A percentile compares a stretch with the other conserved stretches of the same genome.
Evolutionary conservation across 495 filamentous ascomycete genomes (phyloP).

Genomic region (Podospora conica): DNA sequence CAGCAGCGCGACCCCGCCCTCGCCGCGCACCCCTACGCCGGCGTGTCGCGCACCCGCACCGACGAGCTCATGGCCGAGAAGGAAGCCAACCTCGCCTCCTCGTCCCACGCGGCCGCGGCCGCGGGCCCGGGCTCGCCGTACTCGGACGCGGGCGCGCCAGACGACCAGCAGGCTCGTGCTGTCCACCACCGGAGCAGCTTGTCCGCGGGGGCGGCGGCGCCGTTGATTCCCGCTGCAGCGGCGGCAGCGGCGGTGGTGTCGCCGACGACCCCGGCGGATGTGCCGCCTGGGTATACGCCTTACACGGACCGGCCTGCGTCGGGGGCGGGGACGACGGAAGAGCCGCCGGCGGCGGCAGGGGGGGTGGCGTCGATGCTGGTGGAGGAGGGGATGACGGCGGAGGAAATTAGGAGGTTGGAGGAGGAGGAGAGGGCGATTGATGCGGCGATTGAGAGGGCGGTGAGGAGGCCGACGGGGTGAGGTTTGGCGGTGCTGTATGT

Average conservation of each 20-base stretch:
- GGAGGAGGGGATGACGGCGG: constrained; percentile 47
- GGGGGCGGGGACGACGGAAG: constrained; percentile 7
- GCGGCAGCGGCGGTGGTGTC: too few relatives aligned
- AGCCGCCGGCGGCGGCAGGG: constrained; percentile 7
- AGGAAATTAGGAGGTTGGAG: constrained; percentile 41
- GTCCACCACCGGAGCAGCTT: constrained; percentile 1
- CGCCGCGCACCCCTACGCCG: constrained; percentile 19
- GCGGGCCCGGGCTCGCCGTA: constrained; percentile 33
- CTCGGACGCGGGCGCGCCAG: constrained; percentile 28
- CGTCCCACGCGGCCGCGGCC: constrained; percentile 20
- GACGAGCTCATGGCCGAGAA: constrained; percentile 39
- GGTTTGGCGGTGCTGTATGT: not conserved
- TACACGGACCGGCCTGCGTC: constrained; percentile 31
- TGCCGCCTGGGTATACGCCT: constrained; percentile 25
- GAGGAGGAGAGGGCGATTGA: constrained; percentile 46
- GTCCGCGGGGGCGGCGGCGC: not conserved
- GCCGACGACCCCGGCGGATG: not conserved
- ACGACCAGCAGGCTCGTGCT: not conserved
- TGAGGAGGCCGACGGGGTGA: constrained; percentile 16
- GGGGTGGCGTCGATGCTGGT: constrained; percentile 29
- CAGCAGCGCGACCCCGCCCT: constrained; percentile 7
- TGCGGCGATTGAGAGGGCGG: constrained; percentile 40
- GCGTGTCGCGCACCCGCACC: constrained; percentile 17
- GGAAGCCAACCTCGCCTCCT: constrained; percentile 22
- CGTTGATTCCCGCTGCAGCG: not conserved